A percentile compares a stretch with the other conserved stretches of the same genome.
phyloP scores from a whole-genome alignment of 2,329 filamentous ascomycete species.

The Aplosporella prunicola region DNA sequence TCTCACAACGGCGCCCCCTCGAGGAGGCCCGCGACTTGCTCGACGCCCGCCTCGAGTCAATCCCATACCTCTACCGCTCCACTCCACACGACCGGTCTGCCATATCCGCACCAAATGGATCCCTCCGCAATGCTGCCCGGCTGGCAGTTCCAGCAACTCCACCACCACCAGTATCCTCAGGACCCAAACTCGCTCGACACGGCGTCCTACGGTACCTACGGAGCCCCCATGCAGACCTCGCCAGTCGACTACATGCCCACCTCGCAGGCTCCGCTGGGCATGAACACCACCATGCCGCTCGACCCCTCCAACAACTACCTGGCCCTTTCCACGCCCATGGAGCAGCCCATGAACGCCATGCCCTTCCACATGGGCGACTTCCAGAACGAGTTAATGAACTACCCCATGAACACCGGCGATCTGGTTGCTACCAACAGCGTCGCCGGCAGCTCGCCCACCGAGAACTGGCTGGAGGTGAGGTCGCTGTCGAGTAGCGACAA shows the following conservation, averaged over 20 bases:
- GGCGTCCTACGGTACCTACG: conserved; percentile 24
- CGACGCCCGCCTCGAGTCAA: conserved; percentile 14
- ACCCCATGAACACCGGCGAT: conserved; percentile 42
- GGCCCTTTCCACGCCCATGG: conserved; percentile 33
- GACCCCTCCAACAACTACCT: conserved; percentile 29
- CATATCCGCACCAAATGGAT: conserved; percentile 21
- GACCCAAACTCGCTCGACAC: conserved; percentile 26
- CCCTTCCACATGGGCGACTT: conserved; percentile 54
- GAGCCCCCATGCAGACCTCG: conserved; percentile 32
- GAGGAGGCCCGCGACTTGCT: conserved; percentile 20
- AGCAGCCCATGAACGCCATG: conserved; percentile 31
- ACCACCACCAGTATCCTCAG: conserved; percentile 25
- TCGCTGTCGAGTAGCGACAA: conserved; percentile 81
- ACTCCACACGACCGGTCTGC: conserved; percentile 24
- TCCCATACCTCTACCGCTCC: conserved; percentile 24
- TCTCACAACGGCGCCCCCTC: conserved; percentile 16
- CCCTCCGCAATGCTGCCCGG: conserved; percentile 28
- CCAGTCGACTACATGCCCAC: conserved; percentile 40
- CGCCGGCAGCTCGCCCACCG: conserved; percentile 58
- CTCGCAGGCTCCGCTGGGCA: conserved; percentile 20
- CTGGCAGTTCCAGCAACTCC: conserved; percentile 32
- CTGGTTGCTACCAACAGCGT: conserved; percentile 25
- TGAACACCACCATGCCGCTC: conserved; percentile 29
- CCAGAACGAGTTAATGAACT: conserved; percentile 53
- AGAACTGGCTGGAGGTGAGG: conserved; percentile 75